A percentile compares a stretch with the other conserved stretches of the same genome.
Conservation (phyloP, 1,139 yeast genomes). For the Pneumocystis sp. region DNA sequence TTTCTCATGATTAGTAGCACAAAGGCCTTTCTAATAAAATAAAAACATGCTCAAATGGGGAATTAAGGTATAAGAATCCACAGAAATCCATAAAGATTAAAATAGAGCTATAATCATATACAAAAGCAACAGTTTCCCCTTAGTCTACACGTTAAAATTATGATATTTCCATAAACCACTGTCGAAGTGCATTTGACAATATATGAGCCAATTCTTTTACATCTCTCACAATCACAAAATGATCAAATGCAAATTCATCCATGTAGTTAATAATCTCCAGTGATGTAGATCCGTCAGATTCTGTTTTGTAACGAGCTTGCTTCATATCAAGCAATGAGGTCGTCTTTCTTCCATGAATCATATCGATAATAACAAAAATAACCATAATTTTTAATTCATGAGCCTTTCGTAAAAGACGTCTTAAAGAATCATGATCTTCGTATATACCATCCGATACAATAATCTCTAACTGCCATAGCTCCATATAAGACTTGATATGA, state of each 20-base stretch:
- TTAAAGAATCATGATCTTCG: slow-evolving; percentile 76
- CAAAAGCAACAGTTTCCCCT: no score
- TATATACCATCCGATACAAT: slow-evolving; percentile 93
- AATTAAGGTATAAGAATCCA: background rate
- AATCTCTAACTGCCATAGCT: slow-evolving; percentile 86
- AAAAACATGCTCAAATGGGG: background rate
- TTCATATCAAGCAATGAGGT: slow-evolving; percentile 80
- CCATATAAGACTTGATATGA: slow-evolving; percentile 27
- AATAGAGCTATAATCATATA: no score
- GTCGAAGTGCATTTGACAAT: slow-evolving; percentile 76
- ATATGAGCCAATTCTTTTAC: slow-evolving; percentile 83
- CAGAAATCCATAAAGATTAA: background rate
- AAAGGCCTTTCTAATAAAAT: background rate
- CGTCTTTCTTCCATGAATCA: slow-evolving; percentile 56
- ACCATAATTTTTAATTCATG: slow-evolving; percentile 87
- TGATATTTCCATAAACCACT: slow-evolving; percentile 67
- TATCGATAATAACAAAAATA: slow-evolving; percentile 88
- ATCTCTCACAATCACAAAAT: slow-evolving; percentile 82
- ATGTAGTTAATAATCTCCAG: slow-evolving; percentile 71
- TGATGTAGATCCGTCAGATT: slow-evolving; percentile 52
- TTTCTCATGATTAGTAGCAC: background rate
- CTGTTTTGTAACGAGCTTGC: slow-evolving; percentile 69
- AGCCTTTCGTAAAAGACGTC: slow-evolving; percentile 75
- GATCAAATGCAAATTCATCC: slow-evolving; percentile 93
- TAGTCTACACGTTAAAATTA: slow-evolving; percentile 12